These are phyloP conservation scores for Agastache rugosa DNA, from an alignment of 257 asterid species.

Conservation along the genomic window DNA sequence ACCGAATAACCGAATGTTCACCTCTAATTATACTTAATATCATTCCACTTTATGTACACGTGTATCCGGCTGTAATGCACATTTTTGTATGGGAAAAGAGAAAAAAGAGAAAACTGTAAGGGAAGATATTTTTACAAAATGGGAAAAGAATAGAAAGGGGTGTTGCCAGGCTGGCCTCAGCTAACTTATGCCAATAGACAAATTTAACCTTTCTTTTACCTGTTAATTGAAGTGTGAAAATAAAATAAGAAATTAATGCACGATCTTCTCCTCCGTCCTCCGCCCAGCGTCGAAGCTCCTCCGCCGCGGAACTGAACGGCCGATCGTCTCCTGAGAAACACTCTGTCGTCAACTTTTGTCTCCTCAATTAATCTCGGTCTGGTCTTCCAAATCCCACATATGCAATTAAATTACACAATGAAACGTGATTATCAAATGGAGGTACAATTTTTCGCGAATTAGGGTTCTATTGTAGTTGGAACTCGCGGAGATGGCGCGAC, in stretches of 20 bases:
- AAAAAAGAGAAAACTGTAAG: not conserved
- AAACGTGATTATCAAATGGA: constrained; percentile 21
- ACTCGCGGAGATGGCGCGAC: constrained; percentile 51
- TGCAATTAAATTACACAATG: not conserved
- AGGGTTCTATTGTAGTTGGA: constrained; percentile 33
- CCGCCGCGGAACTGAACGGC: constrained; percentile 38
- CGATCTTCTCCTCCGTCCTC: constrained; percentile 42
- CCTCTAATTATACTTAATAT: too few species aligned
- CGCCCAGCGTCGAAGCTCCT: constrained; percentile 36
- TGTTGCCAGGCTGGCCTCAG: constrained; percentile 41
- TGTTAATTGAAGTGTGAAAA: constrained; percentile 16
- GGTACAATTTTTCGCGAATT: constrained; percentile 32
- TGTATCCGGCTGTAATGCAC: too few species aligned
- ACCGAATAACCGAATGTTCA: too few species aligned
- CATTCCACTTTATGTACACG: too few species aligned
- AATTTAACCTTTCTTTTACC: constrained; percentile 4
- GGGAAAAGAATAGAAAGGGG: not conserved
- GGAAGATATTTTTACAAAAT: not conserved
- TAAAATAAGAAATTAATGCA: constrained; percentile 19
- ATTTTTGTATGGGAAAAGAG: too few species aligned
- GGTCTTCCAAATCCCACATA: not conserved
- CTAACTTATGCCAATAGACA: constrained; percentile 24
- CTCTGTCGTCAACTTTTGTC: not conserved
- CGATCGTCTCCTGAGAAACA: not conserved
- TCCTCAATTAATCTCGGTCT: not conserved